These are phyloP conservation scores for Nannochloropsis oceanica DNA, from an alignment of 108 stramenopile species.

Conservation along the genomic window DNA sequence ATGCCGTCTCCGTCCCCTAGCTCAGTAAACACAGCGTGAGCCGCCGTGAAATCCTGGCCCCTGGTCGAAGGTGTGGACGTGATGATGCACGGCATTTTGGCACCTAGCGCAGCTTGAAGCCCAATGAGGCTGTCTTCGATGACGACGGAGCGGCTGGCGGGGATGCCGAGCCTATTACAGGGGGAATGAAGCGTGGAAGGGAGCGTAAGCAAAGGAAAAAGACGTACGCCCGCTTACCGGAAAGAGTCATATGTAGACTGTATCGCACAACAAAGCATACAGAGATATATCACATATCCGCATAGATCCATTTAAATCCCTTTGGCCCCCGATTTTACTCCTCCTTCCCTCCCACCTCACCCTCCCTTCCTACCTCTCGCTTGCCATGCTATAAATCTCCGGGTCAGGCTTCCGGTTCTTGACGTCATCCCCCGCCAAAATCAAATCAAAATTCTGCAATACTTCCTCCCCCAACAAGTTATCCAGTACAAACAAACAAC, in stretches of 20 bases:
- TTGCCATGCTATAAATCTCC: conserved; percentile 22
- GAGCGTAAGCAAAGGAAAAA: not conserved
- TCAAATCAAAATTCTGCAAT: conserved; percentile 20
- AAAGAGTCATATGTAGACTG: too few relatives aligned
- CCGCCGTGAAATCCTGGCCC: conserved; percentile 18
- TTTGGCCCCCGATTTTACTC: too few relatives aligned
- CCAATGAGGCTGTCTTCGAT: conserved; percentile 37
- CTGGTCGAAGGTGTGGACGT: conserved; percentile 20
- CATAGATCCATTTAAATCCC: too few relatives aligned
- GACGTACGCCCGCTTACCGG: not conserved
- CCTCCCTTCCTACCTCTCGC: conserved; percentile 6
- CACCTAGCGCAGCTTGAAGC: conserved; percentile 29
- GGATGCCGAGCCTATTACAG: not conserved
- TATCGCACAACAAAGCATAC: too few relatives aligned
- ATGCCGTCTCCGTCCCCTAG: conserved; percentile 13
- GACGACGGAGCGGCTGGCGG: conserved; percentile 10
- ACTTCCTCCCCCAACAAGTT: conserved; percentile 19
- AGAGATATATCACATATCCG: too few relatives aligned
- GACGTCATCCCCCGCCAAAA: conserved; percentile 31
- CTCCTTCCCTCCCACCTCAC: not conserved
- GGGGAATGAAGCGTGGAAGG: not conserved
- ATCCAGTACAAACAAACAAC: conserved; percentile 28
- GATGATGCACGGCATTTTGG: conserved; percentile 26
- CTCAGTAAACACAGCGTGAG: conserved; percentile 4
- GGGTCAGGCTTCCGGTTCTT: conserved; percentile 25